Evolutionary conservation across 495 filamentous ascomycete genomes (phyloP), one percentile per base, ranked within the genome.

Genomic region (Neurospora africana): DNA sequence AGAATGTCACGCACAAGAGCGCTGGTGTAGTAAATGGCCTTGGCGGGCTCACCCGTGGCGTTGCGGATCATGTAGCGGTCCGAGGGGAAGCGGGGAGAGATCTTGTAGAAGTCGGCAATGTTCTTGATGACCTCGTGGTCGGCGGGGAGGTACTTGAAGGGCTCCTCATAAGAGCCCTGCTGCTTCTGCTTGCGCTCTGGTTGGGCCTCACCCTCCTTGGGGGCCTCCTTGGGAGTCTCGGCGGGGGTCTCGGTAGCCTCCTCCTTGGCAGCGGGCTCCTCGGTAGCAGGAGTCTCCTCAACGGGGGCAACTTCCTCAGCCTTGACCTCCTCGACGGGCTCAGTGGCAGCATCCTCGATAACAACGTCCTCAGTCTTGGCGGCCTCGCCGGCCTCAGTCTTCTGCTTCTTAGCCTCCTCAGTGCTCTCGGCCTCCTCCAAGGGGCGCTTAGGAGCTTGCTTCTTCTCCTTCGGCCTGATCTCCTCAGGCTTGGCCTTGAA

Each of bases 41-140:
- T 94, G 23, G 90, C 87, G 0, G 94, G 92, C 72, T 90, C 83
- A 37, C 92, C 95, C 17, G 89, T 84, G 10, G 92, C 92, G 82
- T 99, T 99, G 74, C 94, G 91, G 70, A 99, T 95, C 89, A 99
- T 93, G 83, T 95, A 99, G 65, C 94, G 91, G 79, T 95, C 91
- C 7, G 87, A 83, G 0, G 95, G 95, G 85, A 99, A 99, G 47
- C 89, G 88, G 0, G 89, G 79, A 0, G 91, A 93, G 71, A 97
- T 84, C 43, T 90, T 82, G 83, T 97, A 99, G 83, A 98, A 98
- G 0, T 84, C 77, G 72, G 88, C 89, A 70, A 98, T 94, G 30
- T 86, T 83, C 30, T 88, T 76, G 35, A 98, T 88, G 72, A 95
- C 93, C 4, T 85, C 80, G 77, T 98, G 91, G 70, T 91, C 84